phyloP scores from a whole-genome alignment of 139 green algal species.

The Yamagishiella unicocca region DNA sequence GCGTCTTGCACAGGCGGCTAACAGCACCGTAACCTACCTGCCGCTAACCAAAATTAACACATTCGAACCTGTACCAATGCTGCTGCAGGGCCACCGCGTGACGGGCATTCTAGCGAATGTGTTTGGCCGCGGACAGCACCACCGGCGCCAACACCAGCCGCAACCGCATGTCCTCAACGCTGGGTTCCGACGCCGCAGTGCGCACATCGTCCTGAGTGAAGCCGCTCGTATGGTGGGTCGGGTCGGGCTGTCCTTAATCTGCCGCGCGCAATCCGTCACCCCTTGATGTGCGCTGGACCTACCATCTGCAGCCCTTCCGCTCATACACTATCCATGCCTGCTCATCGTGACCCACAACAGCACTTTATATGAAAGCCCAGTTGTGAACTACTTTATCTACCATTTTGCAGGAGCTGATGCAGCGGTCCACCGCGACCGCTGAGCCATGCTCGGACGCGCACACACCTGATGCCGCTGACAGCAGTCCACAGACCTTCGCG shows the following conservation, averaged over 20 bases:
- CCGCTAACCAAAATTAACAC: too few relatives aligned
- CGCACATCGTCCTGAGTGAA: constrained; percentile 22
- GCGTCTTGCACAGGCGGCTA: too few relatives aligned
- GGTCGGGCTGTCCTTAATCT: too few relatives aligned
- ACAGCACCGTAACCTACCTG: too few relatives aligned
- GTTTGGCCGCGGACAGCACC: constrained; percentile 26
- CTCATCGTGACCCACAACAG: too few relatives aligned
- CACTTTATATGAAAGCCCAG: too few relatives aligned
- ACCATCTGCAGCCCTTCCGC: too few relatives aligned
- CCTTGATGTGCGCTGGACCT: too few relatives aligned
- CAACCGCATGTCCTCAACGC: background rate
- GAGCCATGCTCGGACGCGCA: background rate
- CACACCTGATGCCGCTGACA: background rate
- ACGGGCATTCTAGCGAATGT: constrained; percentile 16
- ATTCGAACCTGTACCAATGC: background rate
- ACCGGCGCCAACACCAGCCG: background rate
- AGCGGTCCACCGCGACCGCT: background rate
- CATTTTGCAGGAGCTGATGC: constrained; percentile 11
- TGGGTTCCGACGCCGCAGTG: background rate
- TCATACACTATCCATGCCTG: too few relatives aligned
- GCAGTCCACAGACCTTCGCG: constrained; percentile 2
- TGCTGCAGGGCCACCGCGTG: background rate
- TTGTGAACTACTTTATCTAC: too few relatives aligned
- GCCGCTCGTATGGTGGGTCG: constrained; percentile 9
- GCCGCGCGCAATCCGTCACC: too few relatives aligned